Percentiles rank a stretch among this genome's conserved stretches.
These are phyloP conservation scores for Haplosporangium sp. DNA, from an alignment of 371 early-diverging fungal species.

Conservation along the genomic window DNA sequence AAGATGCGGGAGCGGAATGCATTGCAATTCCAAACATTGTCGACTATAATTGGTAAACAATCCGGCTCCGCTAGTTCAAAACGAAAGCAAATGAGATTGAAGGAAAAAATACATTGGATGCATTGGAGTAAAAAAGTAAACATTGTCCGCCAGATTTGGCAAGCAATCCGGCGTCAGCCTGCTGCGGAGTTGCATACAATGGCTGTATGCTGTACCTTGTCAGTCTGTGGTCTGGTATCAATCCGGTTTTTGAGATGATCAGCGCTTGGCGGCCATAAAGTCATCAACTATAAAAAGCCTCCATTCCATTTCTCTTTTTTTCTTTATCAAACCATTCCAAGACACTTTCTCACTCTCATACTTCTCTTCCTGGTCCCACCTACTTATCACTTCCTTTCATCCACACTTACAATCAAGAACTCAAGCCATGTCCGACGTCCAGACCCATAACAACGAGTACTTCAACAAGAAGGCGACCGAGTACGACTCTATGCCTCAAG, in stretches of 20 bases:
- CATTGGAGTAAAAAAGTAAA: background rate
- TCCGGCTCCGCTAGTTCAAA: too few relatives aligned
- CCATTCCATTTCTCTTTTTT: background rate
- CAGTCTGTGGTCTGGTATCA: background rate
- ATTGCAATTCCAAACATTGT: too few relatives aligned
- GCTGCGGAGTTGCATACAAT: background rate
- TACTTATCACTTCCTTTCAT: background rate
- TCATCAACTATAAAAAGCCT: background rate
- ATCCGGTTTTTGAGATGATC: background rate
- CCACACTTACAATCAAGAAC: background rate
- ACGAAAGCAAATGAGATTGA: too few relatives aligned
- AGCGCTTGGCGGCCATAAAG: background rate
- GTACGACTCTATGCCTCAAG: slow-evolving; percentile 26
- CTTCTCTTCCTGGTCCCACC: background rate
- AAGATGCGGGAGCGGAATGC: too few relatives aligned
- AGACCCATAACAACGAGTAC: slow-evolving; percentile 31
- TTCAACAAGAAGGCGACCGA: slow-evolving; percentile 28
- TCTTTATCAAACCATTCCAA: background rate
- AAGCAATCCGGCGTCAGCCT: background rate
- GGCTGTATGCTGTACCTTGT: background rate
- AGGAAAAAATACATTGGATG: too few relatives aligned
- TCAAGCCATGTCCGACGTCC: slow-evolving; percentile 14
- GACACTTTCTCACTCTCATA: too few relatives aligned
- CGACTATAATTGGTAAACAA: too few relatives aligned
- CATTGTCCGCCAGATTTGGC: background rate